These are phyloP conservation scores for Entophlyctis helioformis DNA, from an alignment of 192 early-diverging fungal species.

Conservation along the genomic window DNA sequence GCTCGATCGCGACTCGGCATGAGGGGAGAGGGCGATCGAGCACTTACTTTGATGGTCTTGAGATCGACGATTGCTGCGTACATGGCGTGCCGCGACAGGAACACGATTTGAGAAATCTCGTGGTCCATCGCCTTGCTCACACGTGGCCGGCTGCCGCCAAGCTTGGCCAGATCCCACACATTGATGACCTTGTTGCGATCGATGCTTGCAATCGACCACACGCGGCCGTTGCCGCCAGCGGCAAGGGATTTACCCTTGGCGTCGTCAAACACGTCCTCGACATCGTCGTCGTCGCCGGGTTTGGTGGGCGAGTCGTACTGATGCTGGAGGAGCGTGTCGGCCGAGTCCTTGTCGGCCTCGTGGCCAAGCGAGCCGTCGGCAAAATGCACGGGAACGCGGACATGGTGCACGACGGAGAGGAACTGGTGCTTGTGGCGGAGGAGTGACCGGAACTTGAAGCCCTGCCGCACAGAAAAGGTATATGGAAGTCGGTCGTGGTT, in stretches of 20 bases:
- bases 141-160: slow-evolving; percentile 4
- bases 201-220: slow-evolving; percentile 20
- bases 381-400: slow-evolving; percentile 10
- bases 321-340: too few relatives aligned
- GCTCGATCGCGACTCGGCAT: background rate
- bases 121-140: slow-evolving; percentile 4
- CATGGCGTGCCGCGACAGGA: slow-evolving; percentile 14
- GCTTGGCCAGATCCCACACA: slow-evolving; percentile 24
- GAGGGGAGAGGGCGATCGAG: background rate
- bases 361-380: slow-evolving; percentile 7
- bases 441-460: slow-evolving; percentile 15
- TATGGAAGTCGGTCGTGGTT: slow-evolving; percentile 26
- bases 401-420: slow-evolving; percentile 9
- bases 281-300: background rate
- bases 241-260: background rate
- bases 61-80: slow-evolving; percentile 20
- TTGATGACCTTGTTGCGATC: slow-evolving; percentile 16
- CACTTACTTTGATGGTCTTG: slow-evolving; percentile 16
- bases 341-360: background rate
- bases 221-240: background rate
- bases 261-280: background rate
- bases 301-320: slow-evolving; percentile 9
- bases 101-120: slow-evolving; percentile 17
- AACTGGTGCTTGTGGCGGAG: slow-evolving; percentile 9
- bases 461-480: slow-evolving; percentile 12